phyloP scores from a whole-genome alignment of 176 grass and related monocot species.

The Paspalum notatum region DNA sequence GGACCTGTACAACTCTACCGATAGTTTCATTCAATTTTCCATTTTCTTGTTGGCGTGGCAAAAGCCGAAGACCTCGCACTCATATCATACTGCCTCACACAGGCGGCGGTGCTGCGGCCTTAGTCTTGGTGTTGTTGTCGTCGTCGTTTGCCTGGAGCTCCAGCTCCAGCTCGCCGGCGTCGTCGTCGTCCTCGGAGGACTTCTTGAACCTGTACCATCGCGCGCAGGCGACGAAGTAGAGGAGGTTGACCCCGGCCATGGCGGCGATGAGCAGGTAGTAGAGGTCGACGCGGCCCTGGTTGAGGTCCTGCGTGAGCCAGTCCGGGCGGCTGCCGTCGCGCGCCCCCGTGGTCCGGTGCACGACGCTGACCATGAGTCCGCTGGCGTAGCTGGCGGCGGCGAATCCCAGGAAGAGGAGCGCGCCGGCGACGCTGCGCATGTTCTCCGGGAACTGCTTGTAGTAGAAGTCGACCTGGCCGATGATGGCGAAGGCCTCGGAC shows the following conservation, averaged over 20 bases:
- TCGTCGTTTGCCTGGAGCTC: neutral
- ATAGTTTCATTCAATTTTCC: too few relatives aligned
- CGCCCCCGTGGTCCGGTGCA: constrained; percentile 50
- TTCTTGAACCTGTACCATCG: constrained; percentile 75
- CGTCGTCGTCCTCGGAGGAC: neutral
- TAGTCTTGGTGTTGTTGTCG: too few relatives aligned
- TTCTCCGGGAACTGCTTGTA: constrained; percentile 83
- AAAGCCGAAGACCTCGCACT: too few relatives aligned
- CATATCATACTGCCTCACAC: too few relatives aligned
- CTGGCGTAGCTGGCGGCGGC: constrained; percentile 52
- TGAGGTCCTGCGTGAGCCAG: constrained; percentile 64
- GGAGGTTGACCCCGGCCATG: constrained; percentile 44
- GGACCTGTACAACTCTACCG: too few relatives aligned
- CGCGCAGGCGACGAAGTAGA: constrained; percentile 60
- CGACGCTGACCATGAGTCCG: constrained; percentile 47
- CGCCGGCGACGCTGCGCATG: constrained; percentile 70
- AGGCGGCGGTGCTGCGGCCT: neutral
- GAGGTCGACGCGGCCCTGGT: constrained; percentile 56
- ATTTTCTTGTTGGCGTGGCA: too few relatives aligned
- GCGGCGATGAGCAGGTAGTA: constrained; percentile 61
- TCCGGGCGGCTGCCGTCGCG: constrained; percentile 6
- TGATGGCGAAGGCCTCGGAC: constrained; percentile 60
- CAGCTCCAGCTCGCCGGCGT: neutral
- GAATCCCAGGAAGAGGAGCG: constrained; percentile 40
- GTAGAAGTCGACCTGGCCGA: constrained; percentile 68